Evolutionary conservation across 257 asterid species (phyloP).

Genomic region (Scutellaria galericulata): DNA sequence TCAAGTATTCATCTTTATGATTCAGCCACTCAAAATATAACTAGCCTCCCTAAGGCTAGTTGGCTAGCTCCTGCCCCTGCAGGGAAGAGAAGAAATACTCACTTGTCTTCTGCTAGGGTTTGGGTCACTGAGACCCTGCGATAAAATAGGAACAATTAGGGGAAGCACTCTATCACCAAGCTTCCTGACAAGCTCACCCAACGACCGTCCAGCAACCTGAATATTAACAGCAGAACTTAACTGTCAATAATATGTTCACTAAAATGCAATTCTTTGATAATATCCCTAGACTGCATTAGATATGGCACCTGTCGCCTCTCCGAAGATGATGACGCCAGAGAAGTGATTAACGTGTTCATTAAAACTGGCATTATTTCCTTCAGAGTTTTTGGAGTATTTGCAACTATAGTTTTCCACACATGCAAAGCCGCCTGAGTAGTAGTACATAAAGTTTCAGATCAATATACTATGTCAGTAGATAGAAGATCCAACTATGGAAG

Average conservation of each 20-base stretch:
- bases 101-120: conserved; percentile 95
- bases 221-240: conserved; percentile 30
- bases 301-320: conserved; percentile 91
- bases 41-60: no score
- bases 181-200: conserved; percentile 99
- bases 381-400: conserved; percentile 95
- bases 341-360: conserved; percentile 89
- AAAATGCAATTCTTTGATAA: conserved; percentile 19
- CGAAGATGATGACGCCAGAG: conserved; percentile 92
- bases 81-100: conserved; percentile 39
- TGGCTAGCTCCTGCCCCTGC: background rate
- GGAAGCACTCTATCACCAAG: conserved; percentile 99
- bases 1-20: no score
- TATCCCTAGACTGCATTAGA: conserved; percentile 27
- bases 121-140: conserved; percentile 79
- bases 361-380: conserved; percentile 98
- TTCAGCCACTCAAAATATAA: no score
- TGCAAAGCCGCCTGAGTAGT: conserved; percentile 88
- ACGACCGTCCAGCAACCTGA: conserved; percentile 94
- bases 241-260: conserved; percentile 19
- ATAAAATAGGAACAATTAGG: conserved; percentile 82
- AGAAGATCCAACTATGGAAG: conserved; percentile 33
- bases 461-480: conserved; percentile 29
- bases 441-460: conserved; percentile 32
- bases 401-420: conserved; percentile 99